Percentiles rank a stretch among this genome's conserved stretches.
These are phyloP conservation scores for Kwoniella mangroviensis DNA, from an alignment of 768 basidiomycete species.

Conservation along the genomic window DNA sequence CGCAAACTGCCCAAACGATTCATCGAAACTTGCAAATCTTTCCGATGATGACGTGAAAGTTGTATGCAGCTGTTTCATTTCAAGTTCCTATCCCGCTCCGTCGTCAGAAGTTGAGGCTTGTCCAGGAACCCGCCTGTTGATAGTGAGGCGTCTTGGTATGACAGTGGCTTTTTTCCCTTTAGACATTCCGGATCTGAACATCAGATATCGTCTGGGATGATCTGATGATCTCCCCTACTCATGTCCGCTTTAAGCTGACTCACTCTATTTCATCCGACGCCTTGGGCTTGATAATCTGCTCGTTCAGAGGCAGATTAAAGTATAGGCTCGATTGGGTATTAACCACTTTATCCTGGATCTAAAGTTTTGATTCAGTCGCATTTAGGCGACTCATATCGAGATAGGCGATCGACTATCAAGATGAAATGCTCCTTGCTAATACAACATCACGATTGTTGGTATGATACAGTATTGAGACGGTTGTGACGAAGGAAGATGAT, in stretches of 20 bases:
- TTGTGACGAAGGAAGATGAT: no score
- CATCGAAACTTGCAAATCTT: no score
- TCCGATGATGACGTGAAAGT: no score
- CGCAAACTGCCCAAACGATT: no score
- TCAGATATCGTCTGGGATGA: no score
- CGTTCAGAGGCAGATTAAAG: neutral
- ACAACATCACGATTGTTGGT: no score
- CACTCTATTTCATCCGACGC: no score
- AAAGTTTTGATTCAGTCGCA: neutral
- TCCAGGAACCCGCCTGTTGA: conserved; percentile 2
- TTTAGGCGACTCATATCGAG: neutral
- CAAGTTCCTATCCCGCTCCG: neutral
- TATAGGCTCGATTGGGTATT: neutral
- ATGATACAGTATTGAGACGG: no score
- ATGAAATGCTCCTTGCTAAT: no score
- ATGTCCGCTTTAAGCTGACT: neutral
- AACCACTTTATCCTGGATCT: neutral
- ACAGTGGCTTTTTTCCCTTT: neutral
- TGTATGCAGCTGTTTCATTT: no score
- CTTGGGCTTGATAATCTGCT: no score
- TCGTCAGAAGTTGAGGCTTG: neutral
- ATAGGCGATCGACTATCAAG: neutral
- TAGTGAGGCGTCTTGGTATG: neutral
- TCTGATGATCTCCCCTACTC: neutral
- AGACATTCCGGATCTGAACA: neutral